Evolutionary conservation across 2,329 filamentous ascomycete genomes (phyloP), one percentile per base, ranked within the genome.

Genomic region (Neofusicoccum ribis): DNA sequence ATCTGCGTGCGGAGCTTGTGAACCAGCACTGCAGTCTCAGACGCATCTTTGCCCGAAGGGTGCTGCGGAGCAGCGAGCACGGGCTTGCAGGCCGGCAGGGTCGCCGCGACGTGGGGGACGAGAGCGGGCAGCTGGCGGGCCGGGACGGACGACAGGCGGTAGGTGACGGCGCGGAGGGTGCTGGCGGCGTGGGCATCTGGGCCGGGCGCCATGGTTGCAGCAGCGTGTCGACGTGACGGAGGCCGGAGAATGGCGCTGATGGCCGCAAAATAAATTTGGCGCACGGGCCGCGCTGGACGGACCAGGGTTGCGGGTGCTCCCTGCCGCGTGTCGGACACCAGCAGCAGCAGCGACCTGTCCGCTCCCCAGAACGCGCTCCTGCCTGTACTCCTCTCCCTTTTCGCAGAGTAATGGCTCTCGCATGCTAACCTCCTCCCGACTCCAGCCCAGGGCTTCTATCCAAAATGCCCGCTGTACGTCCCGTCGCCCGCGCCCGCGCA

Each of bases 1-100:
- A 97, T 82, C 62, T 91, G 88, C 4, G 91, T 92, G 74, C 91
- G 92, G 72, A 96, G 83, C 75, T 91, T 94, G 77, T 96, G 91
- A 1, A 95, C 84, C 20, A 92, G 84, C n/a, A 90, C 81, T 0
- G 88, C 80, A 49, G 83, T 82, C 66, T 94, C 91, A 0, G 89
- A 85, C 6, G 84, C 86, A 65, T 86, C 83, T 70, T 89, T 89
- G 67, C 81, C 79, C 64, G 86, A 85, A 66, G 85, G 82, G 37
- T 73, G 75, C 67, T 86, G 84, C 7, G 88, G 79, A 5, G 85
- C 80, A 3, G 91, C 91, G 41, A 96, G 82, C 34, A 90, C 74
- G 52, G 82, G 77, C 69, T 77, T 81, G 77, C 85, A 88, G 72
- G 81, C 82, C 70, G 80, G 79, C 60, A 89, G 74, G 15, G 81